phyloP scores from a whole-genome alignment of 1,284 basidiomycete genomes.

The Acaromyces ingoldii region DNA sequence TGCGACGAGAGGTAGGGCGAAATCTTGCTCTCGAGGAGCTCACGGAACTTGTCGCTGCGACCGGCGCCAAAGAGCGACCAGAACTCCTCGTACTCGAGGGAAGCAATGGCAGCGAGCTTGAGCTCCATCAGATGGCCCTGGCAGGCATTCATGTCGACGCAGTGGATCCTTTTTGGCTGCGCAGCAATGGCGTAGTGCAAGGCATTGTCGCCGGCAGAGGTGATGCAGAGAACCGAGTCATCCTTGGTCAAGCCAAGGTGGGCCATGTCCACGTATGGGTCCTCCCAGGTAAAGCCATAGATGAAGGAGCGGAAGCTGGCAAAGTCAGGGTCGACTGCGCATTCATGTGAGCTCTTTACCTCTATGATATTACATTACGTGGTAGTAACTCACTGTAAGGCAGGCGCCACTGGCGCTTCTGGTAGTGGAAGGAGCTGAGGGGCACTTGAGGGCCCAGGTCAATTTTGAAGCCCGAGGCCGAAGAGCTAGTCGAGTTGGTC shows the following conservation, averaged over 20 bases:
- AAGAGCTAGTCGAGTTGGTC: constrained; percentile 51
- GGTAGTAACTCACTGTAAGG: constrained; percentile 57
- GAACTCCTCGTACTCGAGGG: constrained; percentile 65
- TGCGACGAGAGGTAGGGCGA: constrained; percentile 69
- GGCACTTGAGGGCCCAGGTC: constrained; percentile 53
- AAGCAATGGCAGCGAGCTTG: constrained; percentile 65
- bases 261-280: constrained; percentile 71
- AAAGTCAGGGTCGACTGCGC: constrained; percentile 61
- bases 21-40: constrained; percentile 64
- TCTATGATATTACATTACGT: not conserved
- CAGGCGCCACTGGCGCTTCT: constrained; percentile 60
- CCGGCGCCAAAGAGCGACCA: constrained; percentile 71
- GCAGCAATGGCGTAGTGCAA: constrained; percentile 72
- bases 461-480: constrained; percentile 48
- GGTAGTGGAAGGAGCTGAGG: constrained; percentile 71
- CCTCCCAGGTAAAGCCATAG: constrained; percentile 74
- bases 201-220: constrained; percentile 75
- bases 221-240: constrained; percentile 71
- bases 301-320: constrained; percentile 73
- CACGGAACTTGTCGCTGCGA: constrained; percentile 61
- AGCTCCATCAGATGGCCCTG: constrained; percentile 76
- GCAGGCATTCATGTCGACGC: constrained; percentile 65
- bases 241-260: constrained; percentile 62
- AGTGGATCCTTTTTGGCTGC: constrained; percentile 61
- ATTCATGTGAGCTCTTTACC: not conserved